Evolutionary conservation across 495 filamentous ascomycete species (phyloP).

Genomic region (Chaetomium cochliodes): DNA sequence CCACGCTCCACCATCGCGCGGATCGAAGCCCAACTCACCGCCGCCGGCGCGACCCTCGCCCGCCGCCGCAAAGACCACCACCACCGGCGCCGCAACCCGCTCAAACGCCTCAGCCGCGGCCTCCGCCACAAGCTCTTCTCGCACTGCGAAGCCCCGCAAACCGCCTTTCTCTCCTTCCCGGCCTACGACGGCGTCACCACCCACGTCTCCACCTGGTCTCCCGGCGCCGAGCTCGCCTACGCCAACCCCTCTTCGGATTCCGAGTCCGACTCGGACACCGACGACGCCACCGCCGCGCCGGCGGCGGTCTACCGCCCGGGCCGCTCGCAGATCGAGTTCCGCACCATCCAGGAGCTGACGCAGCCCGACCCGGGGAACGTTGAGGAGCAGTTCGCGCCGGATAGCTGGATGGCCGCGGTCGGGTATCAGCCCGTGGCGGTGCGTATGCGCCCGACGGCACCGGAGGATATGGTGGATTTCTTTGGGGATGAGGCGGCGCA

Average conservation of each 20-base stretch:
- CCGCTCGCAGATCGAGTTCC: conserved; percentile 27
- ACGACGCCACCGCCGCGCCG: not conserved
- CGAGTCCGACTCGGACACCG: not conserved
- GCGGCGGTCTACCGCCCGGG: not conserved
- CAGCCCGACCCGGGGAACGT: conserved; percentile 18
- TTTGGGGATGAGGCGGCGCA: conserved; percentile 12
- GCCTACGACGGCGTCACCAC: conserved; percentile 22
- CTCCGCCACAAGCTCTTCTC: conserved; percentile 14
- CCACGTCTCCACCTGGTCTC: conserved; percentile 15
- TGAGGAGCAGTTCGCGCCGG: conserved; percentile 14
- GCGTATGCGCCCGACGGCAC: not conserved
- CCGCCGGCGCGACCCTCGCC: not conserved
- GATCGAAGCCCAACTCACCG: conserved; percentile 22
- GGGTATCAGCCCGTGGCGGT: conserved; percentile 20
- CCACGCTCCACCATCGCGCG: conserved; percentile 16
- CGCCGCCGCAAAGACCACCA: conserved; percentile 5
- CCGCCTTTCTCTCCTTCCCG: conserved; percentile 21
- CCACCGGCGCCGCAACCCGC: not conserved
- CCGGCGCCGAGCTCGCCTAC: conserved; percentile 4
- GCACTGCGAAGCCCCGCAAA: conserved; percentile 24
- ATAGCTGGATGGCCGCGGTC: conserved; percentile 17
- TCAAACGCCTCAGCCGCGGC: not conserved
- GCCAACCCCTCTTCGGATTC: not conserved
- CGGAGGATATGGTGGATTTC: not conserved
- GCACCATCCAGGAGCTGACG: conserved; percentile 27